phyloP scores from a whole-genome alignment of 352 stramenopile genomes.

The Phytophthora idaei region DNA sequence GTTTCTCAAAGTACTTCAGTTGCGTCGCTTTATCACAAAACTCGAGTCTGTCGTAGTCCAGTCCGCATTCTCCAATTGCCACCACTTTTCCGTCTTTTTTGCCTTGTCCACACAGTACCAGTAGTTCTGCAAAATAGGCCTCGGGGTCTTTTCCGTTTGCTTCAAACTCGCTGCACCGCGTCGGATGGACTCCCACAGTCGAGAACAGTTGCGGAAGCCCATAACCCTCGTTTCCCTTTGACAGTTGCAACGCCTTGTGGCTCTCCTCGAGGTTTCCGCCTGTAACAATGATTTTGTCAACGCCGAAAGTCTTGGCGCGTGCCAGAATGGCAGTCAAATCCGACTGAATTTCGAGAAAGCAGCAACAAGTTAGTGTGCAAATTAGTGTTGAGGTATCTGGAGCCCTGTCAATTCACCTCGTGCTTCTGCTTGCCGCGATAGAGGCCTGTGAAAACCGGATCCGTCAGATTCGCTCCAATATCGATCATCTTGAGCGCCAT shows the following conservation, averaged over 20 bases:
- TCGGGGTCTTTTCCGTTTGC: constrained; percentile 55
- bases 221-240: constrained; percentile 19
- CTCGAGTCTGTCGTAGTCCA: constrained; percentile 97
- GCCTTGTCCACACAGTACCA: constrained; percentile 64
- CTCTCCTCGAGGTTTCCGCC: constrained; percentile 65
- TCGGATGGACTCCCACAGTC: constrained; percentile 92
- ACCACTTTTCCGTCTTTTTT: constrained; percentile 75
- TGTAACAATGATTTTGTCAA: constrained; percentile 94
- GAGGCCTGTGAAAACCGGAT: constrained; percentile 90
- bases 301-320: constrained; percentile 80
- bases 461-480: constrained; percentile 95
- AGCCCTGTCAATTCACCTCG: constrained; percentile 39
- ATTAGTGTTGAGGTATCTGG: not conserved
- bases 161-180: constrained; percentile 91
- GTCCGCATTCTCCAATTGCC: constrained; percentile 95
- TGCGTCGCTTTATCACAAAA: constrained; percentile 94
- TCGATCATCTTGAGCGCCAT: constrained; percentile 76
- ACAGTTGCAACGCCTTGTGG: constrained; percentile 40
- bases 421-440: constrained; percentile 93
- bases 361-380: constrained; percentile 11
- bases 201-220: constrained; percentile 50
- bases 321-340: constrained; percentile 90
- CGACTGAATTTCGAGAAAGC: constrained; percentile 34
- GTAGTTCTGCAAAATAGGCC: constrained; percentile 64
- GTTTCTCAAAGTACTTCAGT: constrained; percentile 92